phyloP scores from a whole-genome alignment of 805 yeast species.

The Wickerhamomyces subpelliculosus region DNA sequence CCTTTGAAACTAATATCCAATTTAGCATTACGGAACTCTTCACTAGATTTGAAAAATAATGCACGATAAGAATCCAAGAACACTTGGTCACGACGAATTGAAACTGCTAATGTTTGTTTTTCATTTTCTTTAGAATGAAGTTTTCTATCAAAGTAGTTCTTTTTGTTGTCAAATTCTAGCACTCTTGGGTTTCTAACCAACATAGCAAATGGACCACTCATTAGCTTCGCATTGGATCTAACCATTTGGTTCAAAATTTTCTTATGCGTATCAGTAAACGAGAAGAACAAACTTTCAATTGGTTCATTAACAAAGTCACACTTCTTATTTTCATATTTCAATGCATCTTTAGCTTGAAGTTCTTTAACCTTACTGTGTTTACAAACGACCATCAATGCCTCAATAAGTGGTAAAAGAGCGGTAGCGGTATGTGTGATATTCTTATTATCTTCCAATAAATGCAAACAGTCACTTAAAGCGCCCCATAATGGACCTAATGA shows the following conservation, averaged over 20 bases:
- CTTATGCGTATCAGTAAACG: slow-evolving; percentile 85
- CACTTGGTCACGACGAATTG: slow-evolving; percentile 82
- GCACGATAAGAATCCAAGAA: slow-evolving; percentile 86
- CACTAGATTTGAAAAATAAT: slow-evolving; percentile 68
- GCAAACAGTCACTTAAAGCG: slow-evolving; percentile 66
- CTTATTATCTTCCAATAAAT: slow-evolving; percentile 52
- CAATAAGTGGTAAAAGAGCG: slow-evolving; percentile 78
- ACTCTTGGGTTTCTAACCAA: slow-evolving; percentile 83
- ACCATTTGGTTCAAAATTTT: slow-evolving; percentile 88
- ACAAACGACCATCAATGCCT: slow-evolving; percentile 93
- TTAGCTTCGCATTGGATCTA: slow-evolving; percentile 79
- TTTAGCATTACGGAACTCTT: slow-evolving; percentile 64
- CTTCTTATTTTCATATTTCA: slow-evolving; percentile 55
- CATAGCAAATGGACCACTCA: slow-evolving; percentile 94
- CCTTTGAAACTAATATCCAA: slow-evolving; percentile 82
- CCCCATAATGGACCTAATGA: slow-evolving; percentile 81
- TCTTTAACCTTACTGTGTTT: slow-evolving; percentile 69
- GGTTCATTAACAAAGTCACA: slow-evolving; percentile 69
- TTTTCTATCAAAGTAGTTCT: slow-evolving; percentile 73
- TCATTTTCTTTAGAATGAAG: slow-evolving; percentile 45
- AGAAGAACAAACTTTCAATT: slow-evolving; percentile 69
- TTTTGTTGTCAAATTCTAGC: slow-evolving; percentile 90
- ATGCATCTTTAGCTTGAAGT: slow-evolving; percentile 42
- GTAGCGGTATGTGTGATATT: slow-evolving; percentile 63
- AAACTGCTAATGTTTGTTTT: slow-evolving; percentile 46